A percentile compares a stretch with the other conserved stretches of the same genome.
phyloP scores from a whole-genome alignment of 225 moss, liverwort and hornwort species.

The Pseudoscleropodium purum region DNA sequence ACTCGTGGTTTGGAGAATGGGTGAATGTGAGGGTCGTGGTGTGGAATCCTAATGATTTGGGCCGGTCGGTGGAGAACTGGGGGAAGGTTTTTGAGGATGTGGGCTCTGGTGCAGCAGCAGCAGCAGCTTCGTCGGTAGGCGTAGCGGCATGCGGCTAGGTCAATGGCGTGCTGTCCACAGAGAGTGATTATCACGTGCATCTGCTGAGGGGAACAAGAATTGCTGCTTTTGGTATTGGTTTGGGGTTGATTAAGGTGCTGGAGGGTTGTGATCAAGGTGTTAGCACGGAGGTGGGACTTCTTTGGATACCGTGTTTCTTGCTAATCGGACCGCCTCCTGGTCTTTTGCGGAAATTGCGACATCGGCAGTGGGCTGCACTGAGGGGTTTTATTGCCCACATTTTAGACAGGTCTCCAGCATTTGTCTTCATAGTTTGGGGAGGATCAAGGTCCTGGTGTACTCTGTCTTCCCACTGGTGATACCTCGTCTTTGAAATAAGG shows the following conservation, averaged over 20 bases:
- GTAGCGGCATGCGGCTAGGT: slow-evolving; percentile 3
- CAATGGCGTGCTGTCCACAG: slow-evolving; percentile 1
- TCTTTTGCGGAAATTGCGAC: not conserved
- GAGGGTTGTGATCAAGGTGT: not conserved
- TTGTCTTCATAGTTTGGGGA: not conserved
- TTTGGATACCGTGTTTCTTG: not conserved
- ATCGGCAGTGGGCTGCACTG: not conserved
- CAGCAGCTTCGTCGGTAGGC: not conserved
- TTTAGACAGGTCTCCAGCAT: not conserved
- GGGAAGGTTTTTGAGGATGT: not conserved
- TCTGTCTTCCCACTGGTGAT: not conserved
- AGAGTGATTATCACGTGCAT: not conserved
- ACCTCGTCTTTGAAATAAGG: not conserved
- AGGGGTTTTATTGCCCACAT: not conserved
- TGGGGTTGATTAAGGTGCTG: not conserved
- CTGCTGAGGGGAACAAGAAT: slow-evolving; percentile 3
- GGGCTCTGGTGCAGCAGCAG: not conserved
- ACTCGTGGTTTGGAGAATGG: not conserved
- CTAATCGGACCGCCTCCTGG: not conserved
- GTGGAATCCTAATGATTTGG: not conserved
- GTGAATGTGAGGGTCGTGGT: not conserved
- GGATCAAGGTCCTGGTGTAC: not conserved
- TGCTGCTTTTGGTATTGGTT: not conserved
- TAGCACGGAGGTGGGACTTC: not conserved
- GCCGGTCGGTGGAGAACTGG: not conserved